Base-by-base conservation (phyloP, 108 stramenopile genomes). In the Skeletonema costatum region DNA sequence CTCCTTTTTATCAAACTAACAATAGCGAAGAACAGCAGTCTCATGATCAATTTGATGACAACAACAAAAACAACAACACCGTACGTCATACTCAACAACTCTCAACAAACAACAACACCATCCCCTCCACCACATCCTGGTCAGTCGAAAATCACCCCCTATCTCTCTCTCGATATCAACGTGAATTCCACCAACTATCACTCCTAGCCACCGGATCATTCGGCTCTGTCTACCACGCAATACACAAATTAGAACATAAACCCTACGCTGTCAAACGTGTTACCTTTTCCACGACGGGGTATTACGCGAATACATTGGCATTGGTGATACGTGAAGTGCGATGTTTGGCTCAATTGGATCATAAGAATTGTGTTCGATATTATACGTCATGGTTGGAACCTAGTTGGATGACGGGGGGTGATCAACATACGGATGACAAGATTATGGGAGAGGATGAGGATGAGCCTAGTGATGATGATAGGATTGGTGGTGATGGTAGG, bases 351-450 rank as follows among this genome's bases (percentile, higher is more conserved):
- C 74, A 82, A 70, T 77, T 93, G 58, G 95, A 96, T 73, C 96
- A 98, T 85, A 85, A 87, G 39, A 97, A 98, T 89, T 84, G 93
- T 42, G 96, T 98, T 1, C 78, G 96, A 50, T 98, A 98, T 68
- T 96, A 96, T 80, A 95, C 96, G 0, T 86, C 87, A 31, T 98
- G 97, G 97, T 76, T 96, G 17, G 97, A 98, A 74, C 95, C 95
- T 1, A 90, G 82, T 44, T 95, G 94, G 94, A 92, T 92, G 91
- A 91, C 90, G 13, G 91, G 93, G 0, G 74, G 70, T 29, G 71
- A 83, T 19, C 71, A 53, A 14, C 50, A 46, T 17, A 6, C 8
- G 36, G 41, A 64, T 70, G 77, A 25, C 25, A 25, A 25, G 25
- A 25, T 25, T 25, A 25, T 25, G 32, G 62, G 8, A 31, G 66